These are phyloP conservation scores for Bipolaris gigantea DNA, from an alignment of 2,329 filamentous ascomycete species.

Conservation along the genomic window DNA sequence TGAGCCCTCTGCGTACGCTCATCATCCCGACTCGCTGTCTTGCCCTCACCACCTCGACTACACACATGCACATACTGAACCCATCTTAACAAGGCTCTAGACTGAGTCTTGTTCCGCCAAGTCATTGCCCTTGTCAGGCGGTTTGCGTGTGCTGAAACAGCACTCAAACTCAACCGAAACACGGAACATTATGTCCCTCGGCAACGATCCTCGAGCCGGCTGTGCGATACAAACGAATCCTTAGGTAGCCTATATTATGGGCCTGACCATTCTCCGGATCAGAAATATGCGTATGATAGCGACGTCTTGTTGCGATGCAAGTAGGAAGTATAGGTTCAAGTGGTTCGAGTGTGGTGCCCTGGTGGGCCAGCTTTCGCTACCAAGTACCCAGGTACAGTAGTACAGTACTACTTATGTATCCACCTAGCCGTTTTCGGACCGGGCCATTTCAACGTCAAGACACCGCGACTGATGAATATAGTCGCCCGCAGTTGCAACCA, in stretches of 20 bases:
- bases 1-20: not conserved
- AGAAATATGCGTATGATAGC: constrained; percentile 1
- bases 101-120: not conserved
- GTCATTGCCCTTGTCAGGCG: not conserved
- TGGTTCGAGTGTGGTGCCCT: not conserved
- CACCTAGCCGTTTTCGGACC: not conserved
- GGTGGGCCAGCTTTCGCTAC: not conserved
- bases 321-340: not conserved
- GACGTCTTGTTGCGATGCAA: not conserved
- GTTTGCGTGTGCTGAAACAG: constrained; percentile 26
- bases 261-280: not conserved
- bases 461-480: too few relatives aligned
- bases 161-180: constrained; percentile 35
- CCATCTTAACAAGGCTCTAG: not conserved
- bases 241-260: not conserved
- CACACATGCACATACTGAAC: not conserved
- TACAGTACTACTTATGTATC: too few relatives aligned
- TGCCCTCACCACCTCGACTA: not conserved
- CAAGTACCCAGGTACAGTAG: too few relatives aligned
- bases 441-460: not conserved
- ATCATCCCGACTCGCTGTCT: not conserved
- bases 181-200: constrained; percentile 5
- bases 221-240: constrained; percentile 2
- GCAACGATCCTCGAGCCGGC: constrained; percentile 1
- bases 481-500: too few relatives aligned